Conservation (phyloP, 1,139 yeast genomes). For the Blastobotrys elegans region DNA sequence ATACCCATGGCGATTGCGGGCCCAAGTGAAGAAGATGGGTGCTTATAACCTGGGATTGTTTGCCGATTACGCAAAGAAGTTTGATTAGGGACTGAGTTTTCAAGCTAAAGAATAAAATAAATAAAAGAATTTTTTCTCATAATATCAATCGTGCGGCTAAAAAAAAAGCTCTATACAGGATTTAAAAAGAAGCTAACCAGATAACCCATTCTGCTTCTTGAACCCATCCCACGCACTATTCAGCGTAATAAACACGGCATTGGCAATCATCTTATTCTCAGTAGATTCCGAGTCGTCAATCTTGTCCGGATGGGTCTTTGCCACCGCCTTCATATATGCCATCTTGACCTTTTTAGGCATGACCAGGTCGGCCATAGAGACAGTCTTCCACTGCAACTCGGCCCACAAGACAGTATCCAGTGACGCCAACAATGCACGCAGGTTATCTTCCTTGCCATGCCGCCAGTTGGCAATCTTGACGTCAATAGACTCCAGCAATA, state of each 20-base stretch:
- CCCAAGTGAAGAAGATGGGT: constrained; percentile 29
- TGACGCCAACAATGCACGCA: constrained; percentile 67
- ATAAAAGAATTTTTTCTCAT: neutral
- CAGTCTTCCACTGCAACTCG: constrained; percentile 55
- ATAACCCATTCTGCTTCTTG: constrained; percentile 51
- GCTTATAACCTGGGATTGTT: constrained; percentile 23
- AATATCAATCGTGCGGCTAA: no score
- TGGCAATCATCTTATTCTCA: constrained; percentile 82
- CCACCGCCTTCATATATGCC: constrained; percentile 85
- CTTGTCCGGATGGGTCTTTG: constrained; percentile 93
- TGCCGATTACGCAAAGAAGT: constrained; percentile 23
- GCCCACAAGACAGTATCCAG: constrained; percentile 63
- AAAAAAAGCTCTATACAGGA: neutral
- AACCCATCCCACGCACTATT: constrained; percentile 91
- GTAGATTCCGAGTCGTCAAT: constrained; percentile 49
- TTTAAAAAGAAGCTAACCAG: constrained; percentile 19
- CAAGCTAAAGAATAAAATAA: neutral
- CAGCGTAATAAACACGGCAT: constrained; percentile 74
- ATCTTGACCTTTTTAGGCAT: constrained; percentile 88
- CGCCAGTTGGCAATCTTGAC: constrained; percentile 58
- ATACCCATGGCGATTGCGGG: constrained; percentile 51
- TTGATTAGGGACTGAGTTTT: constrained; percentile 15
- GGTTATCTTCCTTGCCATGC: constrained; percentile 67
- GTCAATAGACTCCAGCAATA: constrained; percentile 58
- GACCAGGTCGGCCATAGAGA: constrained; percentile 69